Percentiles rank a stretch among this genome's conserved stretches.
Evolutionary conservation across 495 filamentous ascomycete genomes (phyloP).

Genomic region (Trichocladium antarcticum): DNA sequence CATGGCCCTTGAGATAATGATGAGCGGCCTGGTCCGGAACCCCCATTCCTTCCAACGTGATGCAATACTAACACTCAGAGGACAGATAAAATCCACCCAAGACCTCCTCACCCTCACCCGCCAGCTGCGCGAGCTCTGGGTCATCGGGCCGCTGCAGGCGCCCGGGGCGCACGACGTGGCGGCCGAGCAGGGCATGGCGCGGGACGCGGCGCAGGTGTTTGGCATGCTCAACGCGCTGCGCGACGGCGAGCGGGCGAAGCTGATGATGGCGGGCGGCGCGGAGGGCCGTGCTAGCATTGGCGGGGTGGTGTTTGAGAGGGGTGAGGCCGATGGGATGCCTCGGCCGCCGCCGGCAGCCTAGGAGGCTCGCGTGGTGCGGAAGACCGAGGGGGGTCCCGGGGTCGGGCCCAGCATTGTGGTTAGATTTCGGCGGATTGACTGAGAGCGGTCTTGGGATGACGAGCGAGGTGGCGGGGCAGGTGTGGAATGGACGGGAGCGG

Average conservation of each 20-base stretch:
- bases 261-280: not conserved
- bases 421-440: no score
- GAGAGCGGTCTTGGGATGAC: no score
- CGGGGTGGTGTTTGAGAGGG: not conserved
- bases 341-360: no score
- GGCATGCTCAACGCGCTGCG: slow-evolving; percentile 8
- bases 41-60: not conserved
- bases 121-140: slow-evolving; percentile 35
- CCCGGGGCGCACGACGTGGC: slow-evolving; percentile 25
- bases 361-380: no score
- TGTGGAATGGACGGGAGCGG: no score
- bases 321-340: not conserved
- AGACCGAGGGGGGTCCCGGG: no score
- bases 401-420: no score
- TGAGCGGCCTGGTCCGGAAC: slow-evolving; percentile 22
- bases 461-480: no score
- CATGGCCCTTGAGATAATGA: slow-evolving; percentile 29
- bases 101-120: slow-evolving; percentile 32
- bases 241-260: not conserved
- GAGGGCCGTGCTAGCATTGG: not conserved
- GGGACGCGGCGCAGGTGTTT: slow-evolving; percentile 11
- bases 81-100: slow-evolving; percentile 24
- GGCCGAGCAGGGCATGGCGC: slow-evolving; percentile 21
- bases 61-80: not conserved
- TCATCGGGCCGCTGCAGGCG: slow-evolving; percentile 30